Evolutionary conservation across 768 basidiomycete species (phyloP).

Genomic region (Holtermannia corniformis): DNA sequence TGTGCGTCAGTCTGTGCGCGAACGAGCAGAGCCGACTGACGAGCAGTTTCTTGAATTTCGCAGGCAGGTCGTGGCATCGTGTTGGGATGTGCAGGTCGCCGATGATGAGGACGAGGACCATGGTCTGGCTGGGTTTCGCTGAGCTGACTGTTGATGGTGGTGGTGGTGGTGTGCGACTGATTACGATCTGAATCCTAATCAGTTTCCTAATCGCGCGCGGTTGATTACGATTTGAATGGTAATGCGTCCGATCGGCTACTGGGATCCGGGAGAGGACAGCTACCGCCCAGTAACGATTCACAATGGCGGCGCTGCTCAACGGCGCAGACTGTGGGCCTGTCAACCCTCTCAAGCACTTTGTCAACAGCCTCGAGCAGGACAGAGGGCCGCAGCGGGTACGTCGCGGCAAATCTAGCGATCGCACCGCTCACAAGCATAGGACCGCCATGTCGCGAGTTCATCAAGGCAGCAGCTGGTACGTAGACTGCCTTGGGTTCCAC

Average conservation of each 20-base stretch:
- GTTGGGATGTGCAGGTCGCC: constrained; percentile 97
- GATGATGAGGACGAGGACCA: constrained; percentile 92
- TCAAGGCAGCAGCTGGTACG: constrained; percentile 11
- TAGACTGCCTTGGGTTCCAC: too few relatives aligned
- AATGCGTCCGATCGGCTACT: too few relatives aligned
- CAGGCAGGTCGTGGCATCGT: constrained; percentile 71
- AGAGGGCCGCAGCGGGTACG: constrained; percentile 20
- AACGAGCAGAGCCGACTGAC: constrained; percentile 38
- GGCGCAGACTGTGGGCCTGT: constrained; percentile 30
- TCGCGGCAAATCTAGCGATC: not conserved
- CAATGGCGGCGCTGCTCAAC: constrained; percentile 24
- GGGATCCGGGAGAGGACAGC: too few relatives aligned
- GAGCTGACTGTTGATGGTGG: too few relatives aligned
- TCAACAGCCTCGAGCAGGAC: constrained; percentile 25
- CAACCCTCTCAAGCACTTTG: constrained; percentile 25
- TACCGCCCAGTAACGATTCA: too few relatives aligned
- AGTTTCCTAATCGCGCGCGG: too few relatives aligned
- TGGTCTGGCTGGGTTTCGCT: constrained; percentile 32
- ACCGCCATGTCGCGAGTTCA: constrained; percentile 23
- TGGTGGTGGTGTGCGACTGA: too few relatives aligned
- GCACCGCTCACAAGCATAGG: constrained; percentile 8
- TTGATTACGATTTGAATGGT: too few relatives aligned
- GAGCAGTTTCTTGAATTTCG: constrained; percentile 93
- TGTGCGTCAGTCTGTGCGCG: not conserved
- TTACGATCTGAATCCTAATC: too few relatives aligned